A percentile compares a stretch with the other conserved stretches of the same genome.
phyloP scores from a whole-genome alignment of 1,284 basidiomycete species.

The Austroboletus niveus region DNA sequence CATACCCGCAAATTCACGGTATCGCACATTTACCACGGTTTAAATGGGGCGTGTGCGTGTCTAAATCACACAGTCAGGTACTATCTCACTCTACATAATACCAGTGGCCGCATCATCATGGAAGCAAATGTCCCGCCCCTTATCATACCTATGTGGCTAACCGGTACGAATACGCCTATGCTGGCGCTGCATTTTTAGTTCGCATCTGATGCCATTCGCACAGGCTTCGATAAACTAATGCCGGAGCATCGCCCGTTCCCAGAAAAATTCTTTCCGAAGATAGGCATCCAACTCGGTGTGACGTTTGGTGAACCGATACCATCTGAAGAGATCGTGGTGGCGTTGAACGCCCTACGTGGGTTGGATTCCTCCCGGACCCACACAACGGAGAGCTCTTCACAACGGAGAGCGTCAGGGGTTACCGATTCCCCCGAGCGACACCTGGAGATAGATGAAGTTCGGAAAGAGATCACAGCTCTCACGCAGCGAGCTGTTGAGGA shows the following conservation, averaged over 20 bases:
- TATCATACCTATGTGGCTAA: slow-evolving; percentile 95
- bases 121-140: slow-evolving; percentile 69
- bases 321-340: slow-evolving; percentile 38
- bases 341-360: slow-evolving; percentile 18
- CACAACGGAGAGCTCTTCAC: not conserved
- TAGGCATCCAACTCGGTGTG: slow-evolving; percentile 61
- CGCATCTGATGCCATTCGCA: not conserved
- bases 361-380: not conserved
- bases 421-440: not conserved
- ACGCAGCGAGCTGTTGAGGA: slow-evolving; percentile 60
- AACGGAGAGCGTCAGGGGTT: not conserved
- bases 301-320: slow-evolving; percentile 71
- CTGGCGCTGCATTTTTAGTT: not conserved
- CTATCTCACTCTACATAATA: not conserved
- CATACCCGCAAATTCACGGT: slow-evolving; percentile 44
- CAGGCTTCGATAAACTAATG: slow-evolving; percentile 89
- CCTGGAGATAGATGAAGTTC: slow-evolving; percentile 36
- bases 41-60: slow-evolving; percentile 93
- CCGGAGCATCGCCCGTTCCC: slow-evolving; percentile 76
- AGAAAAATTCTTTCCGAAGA: slow-evolving; percentile 67
- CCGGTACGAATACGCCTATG: slow-evolving; percentile 45
- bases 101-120: slow-evolving; percentile 82
- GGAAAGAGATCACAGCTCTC: slow-evolving; percentile 56
- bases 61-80: slow-evolving; percentile 5
- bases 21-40: slow-evolving; percentile 69